Conservation (phyloP, 345 rosid genomes). For the thale cress (Arabidopsis thaliana) region DNA sequence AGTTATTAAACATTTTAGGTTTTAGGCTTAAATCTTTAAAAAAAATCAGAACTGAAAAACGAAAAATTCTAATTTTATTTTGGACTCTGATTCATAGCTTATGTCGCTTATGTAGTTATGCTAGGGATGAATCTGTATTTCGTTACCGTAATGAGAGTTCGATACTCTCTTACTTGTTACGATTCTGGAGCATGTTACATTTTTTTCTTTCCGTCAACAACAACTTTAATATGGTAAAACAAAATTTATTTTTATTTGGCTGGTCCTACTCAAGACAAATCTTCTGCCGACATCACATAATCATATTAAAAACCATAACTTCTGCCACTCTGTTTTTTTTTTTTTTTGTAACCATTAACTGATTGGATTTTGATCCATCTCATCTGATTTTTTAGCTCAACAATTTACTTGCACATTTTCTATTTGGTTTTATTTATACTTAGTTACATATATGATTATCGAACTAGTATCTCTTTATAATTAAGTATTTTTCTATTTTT, state of each 20-base stretch:
- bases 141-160: no score
- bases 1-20: no score
- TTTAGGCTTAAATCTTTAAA: no score
- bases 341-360: background rate
- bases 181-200: no score
- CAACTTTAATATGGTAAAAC: no score
- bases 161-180: no score
- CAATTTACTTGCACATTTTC: background rate
- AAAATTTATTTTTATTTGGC: background rate
- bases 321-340: background rate
- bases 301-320: background rate
- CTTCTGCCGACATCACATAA: constrained; percentile 37
- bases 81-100: no score
- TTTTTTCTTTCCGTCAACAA: no score
- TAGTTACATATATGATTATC: background rate
- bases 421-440: background rate
- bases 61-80: no score
- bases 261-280: background rate
- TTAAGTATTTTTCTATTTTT: background rate
- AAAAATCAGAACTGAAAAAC: no score
- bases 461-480: background rate
- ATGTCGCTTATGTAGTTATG: no score
- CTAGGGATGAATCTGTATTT: no score
- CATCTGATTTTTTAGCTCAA: background rate
- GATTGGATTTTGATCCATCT: background rate